phyloP scores from a whole-genome alignment of 352 stramenopile species.

The Globisporangium cystogenes region DNA sequence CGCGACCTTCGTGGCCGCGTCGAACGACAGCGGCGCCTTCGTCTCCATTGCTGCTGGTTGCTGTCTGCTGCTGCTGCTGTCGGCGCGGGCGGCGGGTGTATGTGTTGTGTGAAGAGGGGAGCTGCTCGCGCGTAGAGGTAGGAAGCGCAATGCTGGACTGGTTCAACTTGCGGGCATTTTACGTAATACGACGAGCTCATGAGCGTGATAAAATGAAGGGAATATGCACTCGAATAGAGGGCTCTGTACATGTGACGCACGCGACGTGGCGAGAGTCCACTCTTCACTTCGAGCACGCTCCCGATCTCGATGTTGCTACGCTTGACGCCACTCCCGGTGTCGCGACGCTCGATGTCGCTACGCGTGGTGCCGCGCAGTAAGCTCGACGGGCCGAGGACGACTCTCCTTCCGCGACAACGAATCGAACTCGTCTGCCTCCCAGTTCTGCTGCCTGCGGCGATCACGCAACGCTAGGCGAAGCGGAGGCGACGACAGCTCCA shows the following conservation, averaged over 20 bases:
- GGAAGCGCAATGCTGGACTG: not conserved
- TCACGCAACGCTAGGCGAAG: not conserved
- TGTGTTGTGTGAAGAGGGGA: too few relatives aligned
- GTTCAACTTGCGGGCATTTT: slow-evolving; percentile 5
- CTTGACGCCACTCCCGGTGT: too few relatives aligned
- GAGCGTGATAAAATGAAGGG: not conserved
- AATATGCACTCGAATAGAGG: not conserved
- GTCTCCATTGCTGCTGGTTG: slow-evolving; percentile 19
- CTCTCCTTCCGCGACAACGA: not conserved
- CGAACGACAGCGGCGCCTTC: slow-evolving; percentile 61
- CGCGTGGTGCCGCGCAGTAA: not conserved
- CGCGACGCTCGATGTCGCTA: not conserved
- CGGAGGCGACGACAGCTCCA: not conserved
- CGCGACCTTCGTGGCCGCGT: slow-evolving; percentile 54
- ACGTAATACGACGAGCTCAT: not conserved
- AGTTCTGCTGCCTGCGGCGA: not conserved
- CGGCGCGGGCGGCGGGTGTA: too few relatives aligned
- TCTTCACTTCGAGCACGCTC: too few relatives aligned
- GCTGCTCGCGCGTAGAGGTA: too few relatives aligned
- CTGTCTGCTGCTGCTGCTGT: too few relatives aligned
- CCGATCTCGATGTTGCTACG: too few relatives aligned
- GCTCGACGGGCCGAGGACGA: not conserved
- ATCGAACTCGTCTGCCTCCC: not conserved
- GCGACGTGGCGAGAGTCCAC: not conserved
- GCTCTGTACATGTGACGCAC: not conserved